Conservation (phyloP, 345 rosid species). For the Diplotaxis tenuifolia region DNA sequence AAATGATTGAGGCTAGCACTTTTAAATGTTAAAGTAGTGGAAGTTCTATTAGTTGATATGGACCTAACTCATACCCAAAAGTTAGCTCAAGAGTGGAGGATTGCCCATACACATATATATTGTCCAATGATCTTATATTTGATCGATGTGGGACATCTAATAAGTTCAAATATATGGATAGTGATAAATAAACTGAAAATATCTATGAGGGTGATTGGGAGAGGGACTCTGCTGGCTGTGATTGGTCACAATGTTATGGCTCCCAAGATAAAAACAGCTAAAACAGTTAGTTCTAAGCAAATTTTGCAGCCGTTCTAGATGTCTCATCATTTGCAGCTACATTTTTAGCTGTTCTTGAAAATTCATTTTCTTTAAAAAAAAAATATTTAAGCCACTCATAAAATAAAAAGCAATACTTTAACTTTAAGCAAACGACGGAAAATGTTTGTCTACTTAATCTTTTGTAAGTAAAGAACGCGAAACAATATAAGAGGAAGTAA, state of each 20-base stretch:
- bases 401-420: not conserved
- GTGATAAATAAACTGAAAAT: not conserved
- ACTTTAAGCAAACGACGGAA: not conserved
- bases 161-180: not conserved
- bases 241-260: not conserved
- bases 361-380: too few relatives aligned
- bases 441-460: not conserved
- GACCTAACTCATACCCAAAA: too few relatives aligned
- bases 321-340: not conserved
- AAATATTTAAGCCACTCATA: too few relatives aligned
- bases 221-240: not conserved
- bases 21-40: conserved; percentile 13
- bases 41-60: too few relatives aligned
- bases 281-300: too few relatives aligned
- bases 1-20: not conserved
- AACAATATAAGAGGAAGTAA: not conserved
- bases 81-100: too few relatives aligned
- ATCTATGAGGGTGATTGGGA: not conserved
- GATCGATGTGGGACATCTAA: too few relatives aligned
- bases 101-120: too few relatives aligned
- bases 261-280: not conserved
- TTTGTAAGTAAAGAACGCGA: not conserved
- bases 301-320: too few relatives aligned
- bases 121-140: too few relatives aligned
- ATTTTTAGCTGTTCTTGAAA: too few relatives aligned